Conservation (phyloP, 495 filamentous ascomycete species). For the Chaetomidium leptoderma region DNA sequence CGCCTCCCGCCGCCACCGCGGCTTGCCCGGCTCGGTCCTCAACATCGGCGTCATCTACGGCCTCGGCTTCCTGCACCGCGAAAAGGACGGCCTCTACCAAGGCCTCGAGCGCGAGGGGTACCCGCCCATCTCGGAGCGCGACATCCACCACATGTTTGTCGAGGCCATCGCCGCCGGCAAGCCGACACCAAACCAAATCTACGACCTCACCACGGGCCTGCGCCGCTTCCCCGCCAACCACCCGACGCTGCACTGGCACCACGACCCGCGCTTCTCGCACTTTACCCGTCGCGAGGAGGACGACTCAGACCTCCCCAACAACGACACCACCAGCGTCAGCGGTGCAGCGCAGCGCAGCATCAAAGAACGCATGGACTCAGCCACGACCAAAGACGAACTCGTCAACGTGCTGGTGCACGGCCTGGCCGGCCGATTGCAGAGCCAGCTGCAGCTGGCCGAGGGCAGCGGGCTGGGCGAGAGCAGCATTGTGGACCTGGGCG, state of each 20-base stretch:
- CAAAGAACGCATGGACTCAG: slow-evolving; percentile 25
- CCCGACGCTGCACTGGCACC: slow-evolving; percentile 36
- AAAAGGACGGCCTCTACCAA: slow-evolving; percentile 40
- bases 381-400: slow-evolving; percentile 18
- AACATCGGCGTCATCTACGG: slow-evolving; percentile 57
- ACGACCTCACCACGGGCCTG: slow-evolving; percentile 41
- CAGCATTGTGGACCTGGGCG: slow-evolving; percentile 36
- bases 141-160: slow-evolving; percentile 57
- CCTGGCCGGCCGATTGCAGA: slow-evolving; percentile 28
- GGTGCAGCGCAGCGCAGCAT: background rate
- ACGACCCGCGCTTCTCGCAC: slow-evolving; percentile 41
- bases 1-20: slow-evolving; percentile 32
- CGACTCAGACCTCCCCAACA: background rate
- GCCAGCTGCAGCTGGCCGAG: slow-evolving; percentile 31
- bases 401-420: slow-evolving; percentile 22
- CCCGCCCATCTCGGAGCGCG: slow-evolving; percentile 54
- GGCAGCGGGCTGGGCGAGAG: slow-evolving; percentile 25
- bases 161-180: slow-evolving; percentile 49
- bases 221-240: slow-evolving; percentile 29
- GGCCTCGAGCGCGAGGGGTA: slow-evolving; percentile 45
- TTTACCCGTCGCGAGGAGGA: slow-evolving; percentile 22
- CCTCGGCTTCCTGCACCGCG: slow-evolving; percentile 51
- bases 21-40: slow-evolving; percentile 42
- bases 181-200: slow-evolving; percentile 21
- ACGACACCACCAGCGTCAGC: background rate